Evolutionary conservation across 495 filamentous ascomycete species (phyloP).

Genomic region (Aspergillus incahuasiensis): DNA sequence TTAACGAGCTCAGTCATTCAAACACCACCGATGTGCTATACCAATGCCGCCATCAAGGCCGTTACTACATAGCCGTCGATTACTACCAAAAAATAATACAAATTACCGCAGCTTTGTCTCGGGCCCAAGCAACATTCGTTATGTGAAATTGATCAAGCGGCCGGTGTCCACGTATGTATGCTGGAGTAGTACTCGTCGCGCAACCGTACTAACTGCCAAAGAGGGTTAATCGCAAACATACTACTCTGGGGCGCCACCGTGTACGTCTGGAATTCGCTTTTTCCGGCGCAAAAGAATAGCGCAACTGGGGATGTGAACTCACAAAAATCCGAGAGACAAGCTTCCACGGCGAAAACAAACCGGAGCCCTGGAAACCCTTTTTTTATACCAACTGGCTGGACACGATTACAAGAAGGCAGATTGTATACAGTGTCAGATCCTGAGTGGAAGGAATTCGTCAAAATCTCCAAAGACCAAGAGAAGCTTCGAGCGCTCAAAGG

Average conservation of each 20-base stretch:
- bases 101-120: slow-evolving; percentile 11
- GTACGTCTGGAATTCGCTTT: slow-evolving; percentile 35
- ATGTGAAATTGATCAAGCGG: slow-evolving; percentile 33
- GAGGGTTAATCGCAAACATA: slow-evolving; percentile 29
- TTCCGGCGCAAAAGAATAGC: slow-evolving; percentile 32
- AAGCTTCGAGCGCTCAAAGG: slow-evolving; percentile 46
- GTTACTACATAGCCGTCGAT: slow-evolving; percentile 26
- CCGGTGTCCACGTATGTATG: slow-evolving; percentile 36
- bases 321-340: slow-evolving; percentile 7
- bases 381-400: slow-evolving; percentile 63
- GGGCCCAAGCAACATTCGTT: slow-evolving; percentile 24
- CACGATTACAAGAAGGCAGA: slow-evolving; percentile 41
- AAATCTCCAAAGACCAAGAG: slow-evolving; percentile 49
- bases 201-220: slow-evolving; percentile 14
- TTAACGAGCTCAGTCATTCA: background rate
- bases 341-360: background rate
- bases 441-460: slow-evolving; percentile 65
- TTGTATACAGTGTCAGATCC: slow-evolving; percentile 61
- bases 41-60: slow-evolving; percentile 38
- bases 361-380: slow-evolving; percentile 28
- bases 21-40: slow-evolving; percentile 16
- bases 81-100: slow-evolving; percentile 22
- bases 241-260: slow-evolving; percentile 36
- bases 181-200: background rate
- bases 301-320: background rate